These are phyloP conservation scores for Tripterygium wilfordii DNA, from an alignment of 177 flowering plant species.

Conservation along the genomic window DNA sequence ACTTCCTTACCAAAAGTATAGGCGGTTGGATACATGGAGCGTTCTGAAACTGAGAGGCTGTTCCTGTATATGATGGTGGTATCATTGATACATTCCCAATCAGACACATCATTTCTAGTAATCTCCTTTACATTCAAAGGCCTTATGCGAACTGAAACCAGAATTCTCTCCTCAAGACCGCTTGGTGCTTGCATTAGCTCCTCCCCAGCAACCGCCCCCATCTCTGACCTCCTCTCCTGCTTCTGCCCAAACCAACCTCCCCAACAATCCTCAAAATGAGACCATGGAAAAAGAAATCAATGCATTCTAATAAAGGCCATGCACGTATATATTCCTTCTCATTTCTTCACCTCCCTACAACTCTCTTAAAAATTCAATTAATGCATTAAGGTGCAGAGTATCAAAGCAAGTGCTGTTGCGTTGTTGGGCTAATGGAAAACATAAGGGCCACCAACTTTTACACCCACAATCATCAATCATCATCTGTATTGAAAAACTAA, in stretches of 20 bases:
- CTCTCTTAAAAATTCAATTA: slow-evolving; percentile 3
- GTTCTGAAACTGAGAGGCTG: slow-evolving; percentile 30
- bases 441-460: slow-evolving; percentile 14
- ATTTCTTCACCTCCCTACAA: too few relatives aligned
- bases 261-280: neutral
- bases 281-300: slow-evolving; percentile 3
- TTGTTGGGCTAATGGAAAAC: slow-evolving; percentile 11
- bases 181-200: slow-evolving; percentile 15
- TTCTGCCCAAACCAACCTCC: too few relatives aligned
- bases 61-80: slow-evolving; percentile 29
- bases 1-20: slow-evolving; percentile 37
- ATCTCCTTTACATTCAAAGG: slow-evolving; percentile 39
- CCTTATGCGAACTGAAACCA: slow-evolving; percentile 36
- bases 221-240: slow-evolving; percentile 11
- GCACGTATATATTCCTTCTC: neutral
- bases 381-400: neutral
- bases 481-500: slow-evolving; percentile 26
- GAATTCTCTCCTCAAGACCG: slow-evolving; percentile 27
- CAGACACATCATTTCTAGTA: slow-evolving; percentile 28
- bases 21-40: slow-evolving; percentile 40
- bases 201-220: slow-evolving; percentile 24
- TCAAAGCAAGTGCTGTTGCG: too few relatives aligned
- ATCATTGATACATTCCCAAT: slow-evolving; percentile 45
- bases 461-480: slow-evolving; percentile 12
- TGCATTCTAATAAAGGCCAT: neutral